These are phyloP conservation scores for Ajuga reptans DNA, from an alignment of 305 asterid species.

Conservation along the genomic window DNA sequence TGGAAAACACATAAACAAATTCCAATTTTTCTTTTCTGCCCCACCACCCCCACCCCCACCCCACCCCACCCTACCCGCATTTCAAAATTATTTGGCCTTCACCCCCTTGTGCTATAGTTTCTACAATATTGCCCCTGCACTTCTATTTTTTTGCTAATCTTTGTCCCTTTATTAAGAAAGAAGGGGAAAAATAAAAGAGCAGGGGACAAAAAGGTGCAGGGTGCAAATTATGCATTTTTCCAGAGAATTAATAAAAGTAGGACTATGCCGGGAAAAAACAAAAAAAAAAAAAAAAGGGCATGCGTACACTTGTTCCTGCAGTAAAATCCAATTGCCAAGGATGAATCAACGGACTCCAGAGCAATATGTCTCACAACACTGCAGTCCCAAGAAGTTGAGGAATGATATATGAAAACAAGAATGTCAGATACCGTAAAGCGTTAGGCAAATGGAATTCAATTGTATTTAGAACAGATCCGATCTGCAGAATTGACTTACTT, in stretches of 20 bases:
- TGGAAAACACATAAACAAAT: no score
- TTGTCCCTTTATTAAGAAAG: no score
- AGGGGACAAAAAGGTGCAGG: neutral
- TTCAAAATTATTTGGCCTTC: no score
- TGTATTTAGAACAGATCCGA: neutral
- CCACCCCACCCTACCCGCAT: no score
- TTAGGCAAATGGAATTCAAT: neutral
- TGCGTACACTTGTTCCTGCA: constrained; percentile 52
- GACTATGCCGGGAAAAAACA: neutral
- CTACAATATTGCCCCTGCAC: no score
- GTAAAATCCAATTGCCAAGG: constrained; percentile 64
- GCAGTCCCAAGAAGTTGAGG: constrained; percentile 23
- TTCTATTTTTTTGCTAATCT: no score
- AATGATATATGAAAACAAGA: constrained; percentile 6
- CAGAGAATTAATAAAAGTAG: neutral
- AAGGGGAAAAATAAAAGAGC: neutral
- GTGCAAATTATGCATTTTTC: neutral
- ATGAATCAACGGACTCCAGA: constrained; percentile 81
- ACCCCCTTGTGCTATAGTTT: no score
- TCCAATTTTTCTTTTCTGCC: no score
- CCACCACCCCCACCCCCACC: no score
- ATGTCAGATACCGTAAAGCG: neutral
- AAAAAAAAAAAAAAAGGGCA: neutral
- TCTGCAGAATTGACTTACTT: constrained; percentile 42
- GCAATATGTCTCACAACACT: constrained; percentile 68